Evolutionary conservation across 2,329 filamentous ascomycete genomes (phyloP).

Genomic region (Ascochyta lentis): DNA sequence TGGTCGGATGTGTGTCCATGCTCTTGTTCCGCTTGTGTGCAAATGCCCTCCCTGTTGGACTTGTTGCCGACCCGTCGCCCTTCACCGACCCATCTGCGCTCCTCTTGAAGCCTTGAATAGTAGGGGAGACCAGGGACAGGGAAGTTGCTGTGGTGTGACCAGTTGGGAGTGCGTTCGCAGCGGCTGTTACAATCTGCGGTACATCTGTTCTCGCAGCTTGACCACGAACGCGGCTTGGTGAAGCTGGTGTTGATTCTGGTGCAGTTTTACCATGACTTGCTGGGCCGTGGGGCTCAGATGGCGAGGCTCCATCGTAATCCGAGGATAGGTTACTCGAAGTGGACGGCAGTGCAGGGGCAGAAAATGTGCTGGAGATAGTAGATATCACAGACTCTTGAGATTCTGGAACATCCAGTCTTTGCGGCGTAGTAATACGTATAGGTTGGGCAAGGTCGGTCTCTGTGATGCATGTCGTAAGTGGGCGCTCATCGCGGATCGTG

Average conservation of each 20-base stretch:
- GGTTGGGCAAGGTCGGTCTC: conserved; percentile 10
- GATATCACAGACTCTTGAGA: conserved; percentile 47
- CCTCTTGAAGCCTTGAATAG: conserved; percentile 67
- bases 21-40: conserved; percentile 77
- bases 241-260: conserved; percentile 24
- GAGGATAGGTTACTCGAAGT: conserved; percentile 29
- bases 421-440: conserved; percentile 8
- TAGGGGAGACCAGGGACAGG: conserved; percentile 51
- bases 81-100: conserved; percentile 77
- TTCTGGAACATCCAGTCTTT: conserved; percentile 18
- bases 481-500: conserved; percentile 20
- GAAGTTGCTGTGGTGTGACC: conserved; percentile 48
- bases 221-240: conserved; percentile 62
- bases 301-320: conserved; percentile 40
- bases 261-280: conserved; percentile 54
- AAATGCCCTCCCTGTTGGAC: conserved; percentile 25
- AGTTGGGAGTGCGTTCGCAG: conserved; percentile 35
- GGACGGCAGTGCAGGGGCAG: conserved; percentile 42
- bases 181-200: conserved; percentile 33
- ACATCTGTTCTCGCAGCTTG: conserved; percentile 25
- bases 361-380: conserved; percentile 42
- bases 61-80: conserved; percentile 33
- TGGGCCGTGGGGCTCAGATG: conserved; percentile 33
- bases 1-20: conserved; percentile 67
- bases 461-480: conserved; percentile 27